phyloP scores from a whole-genome alignment of 148 eudicot species.

The Cornus suecica region DNA sequence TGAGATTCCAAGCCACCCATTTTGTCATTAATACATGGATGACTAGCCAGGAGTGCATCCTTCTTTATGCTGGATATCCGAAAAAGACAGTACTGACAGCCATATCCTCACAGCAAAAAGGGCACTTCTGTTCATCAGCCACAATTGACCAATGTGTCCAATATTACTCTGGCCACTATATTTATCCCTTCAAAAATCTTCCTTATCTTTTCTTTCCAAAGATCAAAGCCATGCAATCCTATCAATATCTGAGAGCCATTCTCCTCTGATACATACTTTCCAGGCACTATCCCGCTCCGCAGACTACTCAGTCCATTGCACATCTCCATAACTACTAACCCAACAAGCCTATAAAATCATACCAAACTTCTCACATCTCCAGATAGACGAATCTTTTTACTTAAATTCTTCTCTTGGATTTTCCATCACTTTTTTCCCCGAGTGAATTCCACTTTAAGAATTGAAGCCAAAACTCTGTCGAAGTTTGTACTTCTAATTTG shows the following conservation, averaged over 20 bases:
- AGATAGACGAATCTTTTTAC: not conserved
- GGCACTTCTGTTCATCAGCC: not conserved
- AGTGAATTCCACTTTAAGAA: not conserved
- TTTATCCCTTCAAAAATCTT: not conserved
- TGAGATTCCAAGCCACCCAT: not conserved
- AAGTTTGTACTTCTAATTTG: no score
- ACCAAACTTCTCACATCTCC: not conserved
- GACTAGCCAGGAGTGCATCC: not conserved
- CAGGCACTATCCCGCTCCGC: not conserved
- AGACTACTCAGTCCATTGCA: not conserved
- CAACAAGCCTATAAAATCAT: not conserved
- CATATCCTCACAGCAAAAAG: not conserved
- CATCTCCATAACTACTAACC: not conserved
- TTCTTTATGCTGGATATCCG: not conserved
- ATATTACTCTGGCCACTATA: no score
- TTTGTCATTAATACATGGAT: not conserved
- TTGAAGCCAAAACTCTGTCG: not conserved
- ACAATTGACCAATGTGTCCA: not conserved
- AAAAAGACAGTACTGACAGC: not conserved
- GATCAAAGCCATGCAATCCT: not conserved
- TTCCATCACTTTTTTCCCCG: not conserved
- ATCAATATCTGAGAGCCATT: not conserved
- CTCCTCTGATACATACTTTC: not conserved
- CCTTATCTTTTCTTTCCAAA: not conserved
- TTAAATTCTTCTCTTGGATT: not conserved